These are phyloP conservation scores for Aureobasidium lini DNA, from an alignment of 2,329 filamentous ascomycete species.

Conservation along the genomic window DNA sequence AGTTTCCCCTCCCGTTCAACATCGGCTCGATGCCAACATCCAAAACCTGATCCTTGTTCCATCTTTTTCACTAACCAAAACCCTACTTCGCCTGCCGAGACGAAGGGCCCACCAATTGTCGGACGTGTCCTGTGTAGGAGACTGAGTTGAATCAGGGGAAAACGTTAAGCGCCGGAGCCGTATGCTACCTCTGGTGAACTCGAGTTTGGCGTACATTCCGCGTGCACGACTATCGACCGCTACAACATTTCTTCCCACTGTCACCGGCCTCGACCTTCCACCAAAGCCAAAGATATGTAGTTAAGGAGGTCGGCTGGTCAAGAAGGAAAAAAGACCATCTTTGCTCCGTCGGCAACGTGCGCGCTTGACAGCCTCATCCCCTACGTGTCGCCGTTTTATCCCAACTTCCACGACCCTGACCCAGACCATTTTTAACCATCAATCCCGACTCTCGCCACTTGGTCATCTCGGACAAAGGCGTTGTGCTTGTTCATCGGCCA, in stretches of 20 bases:
- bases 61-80: background rate
- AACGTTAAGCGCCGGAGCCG: constrained; percentile 4
- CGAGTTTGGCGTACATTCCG: constrained; percentile 14
- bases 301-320: constrained; percentile 12
- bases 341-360: constrained; percentile 3
- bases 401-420: constrained; percentile 11
- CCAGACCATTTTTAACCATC: constrained; percentile 2
- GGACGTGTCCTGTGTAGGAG: background rate
- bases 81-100: background rate
- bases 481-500: constrained; percentile 48
- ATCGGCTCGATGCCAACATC: background rate
- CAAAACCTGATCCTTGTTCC: constrained; percentile 9
- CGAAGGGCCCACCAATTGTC: background rate
- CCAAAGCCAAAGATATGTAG: constrained; percentile 7
- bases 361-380: constrained; percentile 12
- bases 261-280: constrained; percentile 3
- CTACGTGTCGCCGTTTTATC: constrained; percentile 12
- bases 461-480: background rate
- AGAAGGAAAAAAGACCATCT: background rate
- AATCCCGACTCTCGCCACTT: constrained; percentile 8
- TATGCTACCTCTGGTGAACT: constrained; percentile 10
- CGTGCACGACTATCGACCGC: constrained; percentile 15
- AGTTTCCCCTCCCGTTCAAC: background rate
- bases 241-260: constrained; percentile 12
- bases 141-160: constrained; percentile 4